Evolutionary conservation across 352 stramenopile genomes (phyloP).

Genomic region (Phytophthora tubulina): DNA sequence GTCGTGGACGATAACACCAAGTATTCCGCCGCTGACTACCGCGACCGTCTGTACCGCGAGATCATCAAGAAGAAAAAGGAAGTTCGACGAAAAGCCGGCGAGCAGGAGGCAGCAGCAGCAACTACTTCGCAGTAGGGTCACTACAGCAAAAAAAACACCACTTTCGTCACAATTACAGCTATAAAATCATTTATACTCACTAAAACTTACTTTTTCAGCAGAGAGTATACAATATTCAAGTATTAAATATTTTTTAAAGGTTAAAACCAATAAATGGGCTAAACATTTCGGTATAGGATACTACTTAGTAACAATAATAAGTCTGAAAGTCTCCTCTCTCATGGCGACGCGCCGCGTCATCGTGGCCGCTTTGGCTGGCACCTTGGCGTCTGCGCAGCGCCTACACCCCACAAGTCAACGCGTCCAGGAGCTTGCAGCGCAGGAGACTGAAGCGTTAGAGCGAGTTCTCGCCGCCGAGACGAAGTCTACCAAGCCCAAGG

Average conservation of each 20-base stretch:
- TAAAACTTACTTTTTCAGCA: too few relatives aligned
- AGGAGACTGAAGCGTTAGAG: slow-evolving; percentile 1
- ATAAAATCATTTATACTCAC: slow-evolving; percentile 2
- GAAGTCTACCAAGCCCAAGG: slow-evolving; percentile 16
- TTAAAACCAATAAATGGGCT: too few relatives aligned
- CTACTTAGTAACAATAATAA: too few relatives aligned
- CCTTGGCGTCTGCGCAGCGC: slow-evolving; percentile 36
- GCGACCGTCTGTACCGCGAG: slow-evolving; percentile 93
- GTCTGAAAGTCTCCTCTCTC: not conserved
- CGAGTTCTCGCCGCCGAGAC: slow-evolving; percentile 12
- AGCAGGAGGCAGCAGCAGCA: slow-evolving; percentile 30
- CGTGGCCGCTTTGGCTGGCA: slow-evolving; percentile 7
- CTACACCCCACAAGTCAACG: slow-evolving; percentile 33
- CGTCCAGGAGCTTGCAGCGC: slow-evolving; percentile 7
- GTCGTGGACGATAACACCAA: slow-evolving; percentile 96
- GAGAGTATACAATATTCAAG: too few relatives aligned
- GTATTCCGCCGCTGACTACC: slow-evolving; percentile 94
- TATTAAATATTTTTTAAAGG: too few relatives aligned
- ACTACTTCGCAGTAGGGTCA: slow-evolving; percentile 21
- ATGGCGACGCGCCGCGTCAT: slow-evolving; percentile 22
- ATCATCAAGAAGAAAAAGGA: slow-evolving; percentile 96
- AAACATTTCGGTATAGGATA: too few relatives aligned
- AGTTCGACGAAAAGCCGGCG: slow-evolving; percentile 63
- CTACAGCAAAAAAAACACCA: not conserved
- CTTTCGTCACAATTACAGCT: slow-evolving; percentile 3